Conservation (phyloP, 1,139 yeast genomes). For the Sugiyamaella castrensis region DNA sequence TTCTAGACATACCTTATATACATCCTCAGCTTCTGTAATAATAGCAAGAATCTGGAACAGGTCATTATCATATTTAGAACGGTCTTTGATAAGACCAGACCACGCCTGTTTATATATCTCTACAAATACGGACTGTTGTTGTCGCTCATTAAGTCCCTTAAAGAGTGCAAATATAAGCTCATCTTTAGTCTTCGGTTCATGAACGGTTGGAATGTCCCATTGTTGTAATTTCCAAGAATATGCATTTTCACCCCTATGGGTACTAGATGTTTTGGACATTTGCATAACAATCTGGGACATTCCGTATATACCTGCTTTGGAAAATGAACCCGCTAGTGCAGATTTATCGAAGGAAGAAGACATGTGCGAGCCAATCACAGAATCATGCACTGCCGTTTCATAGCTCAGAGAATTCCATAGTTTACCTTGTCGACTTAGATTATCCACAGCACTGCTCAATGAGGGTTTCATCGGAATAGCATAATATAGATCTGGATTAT, state of each 20-base stretch:
- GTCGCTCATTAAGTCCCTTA: slow-evolving; percentile 41
- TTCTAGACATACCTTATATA: slow-evolving; percentile 3
- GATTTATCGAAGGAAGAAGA: too few species aligned
- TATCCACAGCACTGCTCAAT: slow-evolving; percentile 45
- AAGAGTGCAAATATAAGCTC: slow-evolving; percentile 49
- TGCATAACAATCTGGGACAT: slow-evolving; percentile 38
- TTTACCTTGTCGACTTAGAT: slow-evolving; percentile 3
- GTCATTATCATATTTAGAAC: neutral
- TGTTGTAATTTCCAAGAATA: slow-evolving; percentile 66
- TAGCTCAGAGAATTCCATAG: slow-evolving; percentile 46
- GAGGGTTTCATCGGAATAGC: slow-evolving; percentile 69
- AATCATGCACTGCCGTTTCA: slow-evolving; percentile 57
- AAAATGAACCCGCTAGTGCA: slow-evolving; percentile 36
- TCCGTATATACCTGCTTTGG: slow-evolving; percentile 50
- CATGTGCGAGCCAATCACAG: slow-evolving; percentile 20
- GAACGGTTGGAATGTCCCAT: slow-evolving; percentile 62
- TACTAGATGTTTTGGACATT: neutral
- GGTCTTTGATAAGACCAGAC: slow-evolving; percentile 10
- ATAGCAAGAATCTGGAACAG: slow-evolving; percentile 19
- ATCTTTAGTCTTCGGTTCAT: slow-evolving; percentile 38
- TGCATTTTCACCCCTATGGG: slow-evolving; percentile 10
- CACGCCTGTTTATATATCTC: slow-evolving; percentile 19
- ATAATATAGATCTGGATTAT: slow-evolving; percentile 58
- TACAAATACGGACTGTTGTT: neutral
- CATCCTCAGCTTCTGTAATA: slow-evolving; percentile 14